Evolutionary conservation across 2,329 filamentous ascomycete species (phyloP), one percentile per base, ranked within the genome.

Genomic region (Biscogniauxia mediterranea): DNA sequence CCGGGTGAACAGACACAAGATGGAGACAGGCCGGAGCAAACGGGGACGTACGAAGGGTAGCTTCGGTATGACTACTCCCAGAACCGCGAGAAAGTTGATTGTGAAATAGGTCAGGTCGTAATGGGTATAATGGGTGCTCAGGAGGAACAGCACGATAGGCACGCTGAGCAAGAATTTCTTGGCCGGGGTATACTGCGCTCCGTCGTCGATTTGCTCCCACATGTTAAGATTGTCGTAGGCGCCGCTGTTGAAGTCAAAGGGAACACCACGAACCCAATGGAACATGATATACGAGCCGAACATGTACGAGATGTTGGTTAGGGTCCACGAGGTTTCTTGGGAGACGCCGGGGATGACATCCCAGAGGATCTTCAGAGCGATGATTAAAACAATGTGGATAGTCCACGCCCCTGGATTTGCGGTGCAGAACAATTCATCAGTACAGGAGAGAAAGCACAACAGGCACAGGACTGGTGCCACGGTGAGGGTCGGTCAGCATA

Each of bases 131-230:
- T 99, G 95, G 23, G 95, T 99, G 84, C 94, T 98, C 71, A 98
- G 83, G 59, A 99, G 85, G 77, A 99, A 99, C 66, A 99, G 85
- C 66, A 93, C 85, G 71, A 99, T 96, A 49, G 95, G 95, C 38
- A 98, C 94, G 72, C 90, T 92, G 70, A 98, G 88, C 62, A 99
- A 83, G 74, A 99, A 99, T 79, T 99, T 99, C 84, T 99, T 99
- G 68, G 95, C 92, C 3, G 95, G 95, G 0, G 95, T 99, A 81
- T 98, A 99, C 77, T 99, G 95, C 70, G 95, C 95, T 54, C 95
- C 95, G 73, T 98, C 96, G 81, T 99, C 95, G 76, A 99, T 99
- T 80, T 99, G 95, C 81, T 99, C 95, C 95, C 95, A 99, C 95
- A 99, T 98, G 81, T 98, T 99, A 74, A 99, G 85, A 78, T 99